Conservation (phyloP, 306 rosid genomes). For the Malus orientalis region DNA sequence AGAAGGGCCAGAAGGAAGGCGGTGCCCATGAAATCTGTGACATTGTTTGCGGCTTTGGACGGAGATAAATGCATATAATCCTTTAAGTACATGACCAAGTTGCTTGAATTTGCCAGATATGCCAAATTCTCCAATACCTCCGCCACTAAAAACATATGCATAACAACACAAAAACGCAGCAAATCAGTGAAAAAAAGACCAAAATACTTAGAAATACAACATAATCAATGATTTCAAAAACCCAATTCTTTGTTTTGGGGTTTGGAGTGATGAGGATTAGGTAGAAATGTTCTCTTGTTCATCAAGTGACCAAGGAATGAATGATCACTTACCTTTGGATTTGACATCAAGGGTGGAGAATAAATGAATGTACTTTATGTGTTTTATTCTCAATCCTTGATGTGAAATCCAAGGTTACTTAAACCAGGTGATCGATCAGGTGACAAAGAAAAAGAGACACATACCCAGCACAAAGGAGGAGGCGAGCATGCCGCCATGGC, state of each 20-base stretch:
- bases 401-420: neutral
- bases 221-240: neutral
- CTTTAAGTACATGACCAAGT: constrained; percentile 58
- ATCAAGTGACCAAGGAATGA: neutral
- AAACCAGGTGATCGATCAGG: neutral
- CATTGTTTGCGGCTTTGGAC: constrained; percentile 71
- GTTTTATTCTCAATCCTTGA: neutral
- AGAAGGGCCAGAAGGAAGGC: constrained; percentile 92
- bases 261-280: neutral
- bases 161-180: neutral
- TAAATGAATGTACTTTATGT: neutral
- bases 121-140: constrained; percentile 92
- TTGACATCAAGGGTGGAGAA: neutral
- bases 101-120: constrained; percentile 87
- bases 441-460: neutral
- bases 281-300: neutral
- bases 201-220: neutral
- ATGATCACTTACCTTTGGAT: neutral
- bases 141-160: constrained; percentile 40
- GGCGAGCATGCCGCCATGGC: constrained; percentile 91
- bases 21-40: constrained; percentile 95
- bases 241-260: neutral
- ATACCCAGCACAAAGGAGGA: constrained; percentile 76
- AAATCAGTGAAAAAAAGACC: neutral
- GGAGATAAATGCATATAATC: constrained; percentile 79